Evolutionary conservation across 306 rosid species (phyloP).

Genomic region (Psophocarpus tetragonolobus): DNA sequence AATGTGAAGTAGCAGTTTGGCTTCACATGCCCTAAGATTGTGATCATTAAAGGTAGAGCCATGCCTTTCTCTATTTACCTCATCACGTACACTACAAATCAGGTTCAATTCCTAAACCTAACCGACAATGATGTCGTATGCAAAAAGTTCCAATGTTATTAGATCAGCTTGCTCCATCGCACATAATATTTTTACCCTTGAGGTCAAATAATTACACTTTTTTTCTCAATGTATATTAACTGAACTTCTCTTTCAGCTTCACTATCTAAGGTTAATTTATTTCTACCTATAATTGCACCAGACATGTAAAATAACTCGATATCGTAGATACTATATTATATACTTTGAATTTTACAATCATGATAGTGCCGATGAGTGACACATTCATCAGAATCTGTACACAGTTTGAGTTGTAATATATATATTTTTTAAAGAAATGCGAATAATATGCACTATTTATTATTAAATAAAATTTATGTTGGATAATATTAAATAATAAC

Average conservation of each 20-base stretch:
- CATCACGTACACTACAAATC: not conserved
- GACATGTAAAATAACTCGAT: not conserved
- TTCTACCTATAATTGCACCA: not conserved
- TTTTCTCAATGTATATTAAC: not conserved
- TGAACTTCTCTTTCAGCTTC: not conserved
- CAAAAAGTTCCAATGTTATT: not conserved
- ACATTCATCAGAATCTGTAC: not conserved
- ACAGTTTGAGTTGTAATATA: not conserved
- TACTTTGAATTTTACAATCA: not conserved
- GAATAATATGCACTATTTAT: no score
- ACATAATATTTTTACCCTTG: not conserved
- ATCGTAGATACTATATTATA: not conserved
- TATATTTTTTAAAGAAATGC: no score
- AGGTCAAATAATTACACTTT: not conserved
- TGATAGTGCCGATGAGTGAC: not conserved
- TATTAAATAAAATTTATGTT: no score
- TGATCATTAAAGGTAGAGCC: not conserved
- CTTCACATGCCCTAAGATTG: conserved; percentile 24
- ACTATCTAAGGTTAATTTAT: not conserved
- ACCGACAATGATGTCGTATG: not conserved
- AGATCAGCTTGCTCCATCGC: not conserved
- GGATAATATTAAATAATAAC: no score
- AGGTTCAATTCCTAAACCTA: not conserved
- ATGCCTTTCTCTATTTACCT: not conserved
- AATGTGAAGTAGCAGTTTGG: conserved; percentile 18